Evolutionary conservation across 2,329 filamentous ascomycete genomes (phyloP).

Genomic region (Fusarium paranaense): DNA sequence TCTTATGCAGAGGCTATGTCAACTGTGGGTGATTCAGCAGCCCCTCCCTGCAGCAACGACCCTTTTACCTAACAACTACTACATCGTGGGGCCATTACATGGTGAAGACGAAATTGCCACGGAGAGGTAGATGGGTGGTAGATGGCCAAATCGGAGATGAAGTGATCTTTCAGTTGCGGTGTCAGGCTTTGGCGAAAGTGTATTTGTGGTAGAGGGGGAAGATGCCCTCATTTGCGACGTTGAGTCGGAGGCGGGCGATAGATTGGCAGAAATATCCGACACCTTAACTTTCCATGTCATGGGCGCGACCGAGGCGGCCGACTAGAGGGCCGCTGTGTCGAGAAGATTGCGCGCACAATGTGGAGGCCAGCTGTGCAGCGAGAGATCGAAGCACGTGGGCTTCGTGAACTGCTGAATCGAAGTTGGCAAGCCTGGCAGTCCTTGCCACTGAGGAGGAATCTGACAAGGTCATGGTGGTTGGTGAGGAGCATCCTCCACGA

Average conservation of each 20-base stretch:
- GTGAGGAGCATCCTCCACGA: conserved; percentile 3
- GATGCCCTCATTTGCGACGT: conserved; percentile 12
- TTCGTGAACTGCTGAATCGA: neutral
- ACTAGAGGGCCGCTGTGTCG: neutral
- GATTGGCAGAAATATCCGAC: neutral
- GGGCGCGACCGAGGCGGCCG: conserved; percentile 6
- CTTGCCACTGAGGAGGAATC: conserved; percentile 7
- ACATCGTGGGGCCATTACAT: neutral
- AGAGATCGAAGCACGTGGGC: neutral
- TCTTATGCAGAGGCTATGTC: neutral
- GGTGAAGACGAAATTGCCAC: neutral
- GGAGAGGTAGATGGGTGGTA: neutral
- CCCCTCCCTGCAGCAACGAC: neutral
- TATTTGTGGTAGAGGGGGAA: conserved; percentile 12
- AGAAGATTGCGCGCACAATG: conserved; percentile 13
- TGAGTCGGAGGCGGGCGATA: neutral
- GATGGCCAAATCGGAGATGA: neutral
- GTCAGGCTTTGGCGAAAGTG: conserved; percentile 26
- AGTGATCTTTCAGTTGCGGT: conserved; percentile 4
- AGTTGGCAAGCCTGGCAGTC: neutral
- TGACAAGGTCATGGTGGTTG: conserved; percentile 15
- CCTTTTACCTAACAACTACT: neutral
- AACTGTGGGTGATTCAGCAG: neutral
- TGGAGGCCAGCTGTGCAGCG: conserved; percentile 23
- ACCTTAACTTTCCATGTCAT: neutral